Evolutionary conservation across 2,329 filamentous ascomycete genomes (phyloP).

Genomic region (Colletotrichum cuscutae): DNA sequence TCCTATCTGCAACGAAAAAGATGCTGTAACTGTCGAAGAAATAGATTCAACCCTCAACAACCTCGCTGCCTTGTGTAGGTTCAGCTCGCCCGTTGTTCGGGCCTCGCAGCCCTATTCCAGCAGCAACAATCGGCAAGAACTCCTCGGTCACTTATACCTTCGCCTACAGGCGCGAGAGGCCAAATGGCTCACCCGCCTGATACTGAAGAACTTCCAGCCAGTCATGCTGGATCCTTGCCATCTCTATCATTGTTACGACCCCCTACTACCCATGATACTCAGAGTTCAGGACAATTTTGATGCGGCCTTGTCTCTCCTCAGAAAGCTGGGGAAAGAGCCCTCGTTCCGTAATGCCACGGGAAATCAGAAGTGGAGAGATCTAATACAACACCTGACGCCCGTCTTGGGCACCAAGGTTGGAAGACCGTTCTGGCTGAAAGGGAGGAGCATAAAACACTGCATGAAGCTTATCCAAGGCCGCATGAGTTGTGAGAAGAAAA

Average conservation of each 20-base stretch:
- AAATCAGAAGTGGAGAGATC: constrained; percentile 30
- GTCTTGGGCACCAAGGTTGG: constrained; percentile 71
- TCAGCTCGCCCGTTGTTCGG: constrained; percentile 74
- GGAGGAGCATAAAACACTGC: constrained; percentile 79
- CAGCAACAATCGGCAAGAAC: constrained; percentile 49
- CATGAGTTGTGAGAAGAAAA: constrained; percentile 82
- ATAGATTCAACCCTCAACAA: constrained; percentile 74
- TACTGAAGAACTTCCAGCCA: constrained; percentile 81
- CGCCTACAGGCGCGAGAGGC: constrained; percentile 74
- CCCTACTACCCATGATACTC: constrained; percentile 75
- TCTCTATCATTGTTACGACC: constrained; percentile 72
- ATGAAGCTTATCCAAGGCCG: constrained; percentile 69
- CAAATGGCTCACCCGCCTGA: constrained; percentile 87
- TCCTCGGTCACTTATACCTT: constrained; percentile 66
- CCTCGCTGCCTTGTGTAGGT: constrained; percentile 75
- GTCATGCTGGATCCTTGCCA: constrained; percentile 67
- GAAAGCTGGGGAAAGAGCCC: constrained; percentile 42
- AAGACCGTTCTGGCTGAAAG: constrained; percentile 72
- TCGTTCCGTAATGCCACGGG: constrained; percentile 38
- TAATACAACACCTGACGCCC: constrained; percentile 58
- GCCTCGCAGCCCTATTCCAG: constrained; percentile 42
- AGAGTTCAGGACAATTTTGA: constrained; percentile 76
- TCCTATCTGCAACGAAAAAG: constrained; percentile 43
- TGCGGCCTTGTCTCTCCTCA: constrained; percentile 66
- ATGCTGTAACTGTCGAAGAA: constrained; percentile 73